Percentiles rank a stretch among this genome's conserved stretches.
Conservation (phyloP, 2,329 filamentous ascomycete genomes). For the Colletotrichum sp. region DNA sequence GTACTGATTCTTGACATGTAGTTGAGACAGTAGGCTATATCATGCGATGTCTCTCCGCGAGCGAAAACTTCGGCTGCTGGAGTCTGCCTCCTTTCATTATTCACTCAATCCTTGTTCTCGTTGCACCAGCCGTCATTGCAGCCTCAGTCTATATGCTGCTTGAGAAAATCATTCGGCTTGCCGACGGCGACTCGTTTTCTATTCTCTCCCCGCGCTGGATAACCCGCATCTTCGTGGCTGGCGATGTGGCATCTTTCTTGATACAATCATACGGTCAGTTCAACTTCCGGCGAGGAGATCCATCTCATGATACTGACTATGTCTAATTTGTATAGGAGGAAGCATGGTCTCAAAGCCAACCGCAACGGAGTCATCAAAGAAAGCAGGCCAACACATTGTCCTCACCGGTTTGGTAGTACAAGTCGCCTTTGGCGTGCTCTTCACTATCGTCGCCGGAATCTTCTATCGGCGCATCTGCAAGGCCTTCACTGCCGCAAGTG, state of each 20-base stretch:
- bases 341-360: not conserved
- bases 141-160: not conserved
- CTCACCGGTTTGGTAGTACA: not conserved
- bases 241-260: not conserved
- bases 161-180: not conserved
- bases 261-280: not conserved
- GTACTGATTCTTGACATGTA: accelerated
- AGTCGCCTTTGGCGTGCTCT: not conserved
- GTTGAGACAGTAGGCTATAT: not conserved
- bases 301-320: not conserved
- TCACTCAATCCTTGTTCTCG: not conserved
- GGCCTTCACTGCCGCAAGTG: not conserved
- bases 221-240: not conserved
- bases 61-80: not conserved
- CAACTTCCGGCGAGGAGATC: accelerated
- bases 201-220: not conserved
- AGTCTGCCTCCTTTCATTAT: not conserved
- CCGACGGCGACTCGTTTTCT: not conserved
- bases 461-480: not conserved
- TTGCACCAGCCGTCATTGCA: not conserved
- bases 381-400: not conserved
- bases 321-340: not conserved
- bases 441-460: not conserved
- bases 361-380: not conserved
- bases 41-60: not conserved